Conservation (phyloP, 164 flowering plant species). For the Annona cherimola region DNA sequence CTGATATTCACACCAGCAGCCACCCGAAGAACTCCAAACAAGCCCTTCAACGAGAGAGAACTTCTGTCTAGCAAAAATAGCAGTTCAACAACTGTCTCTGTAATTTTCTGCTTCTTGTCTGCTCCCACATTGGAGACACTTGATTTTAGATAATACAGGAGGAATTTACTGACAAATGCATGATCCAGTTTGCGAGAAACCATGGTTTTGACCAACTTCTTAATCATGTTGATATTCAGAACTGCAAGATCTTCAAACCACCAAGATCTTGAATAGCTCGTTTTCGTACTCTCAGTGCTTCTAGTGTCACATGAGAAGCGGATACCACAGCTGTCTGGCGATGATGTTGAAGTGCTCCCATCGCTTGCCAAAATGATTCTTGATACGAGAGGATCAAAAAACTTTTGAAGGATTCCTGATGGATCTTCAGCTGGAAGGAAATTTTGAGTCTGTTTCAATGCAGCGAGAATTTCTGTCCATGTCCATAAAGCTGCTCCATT, state of each 20-base stretch:
- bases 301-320: conserved; percentile 48
- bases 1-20: conserved; percentile 33
- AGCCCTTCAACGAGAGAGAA: conserved; percentile 47
- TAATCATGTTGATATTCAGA: conserved; percentile 32
- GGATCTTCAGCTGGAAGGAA: conserved; percentile 18
- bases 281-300: conserved; percentile 38
- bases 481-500: conserved; percentile 43
- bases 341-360: conserved; percentile 32
- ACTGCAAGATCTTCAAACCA: conserved; percentile 70
- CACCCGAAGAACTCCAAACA: conserved; percentile 49
- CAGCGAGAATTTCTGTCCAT: conserved; percentile 50
- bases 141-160: conserved; percentile 54
- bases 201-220: conserved; percentile 32
- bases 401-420: conserved; percentile 27
- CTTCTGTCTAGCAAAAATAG: conserved; percentile 47
- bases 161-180: conserved; percentile 41
- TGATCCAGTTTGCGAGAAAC: conserved; percentile 43
- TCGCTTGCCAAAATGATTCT: conserved; percentile 26
- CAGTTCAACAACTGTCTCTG: conserved; percentile 34
- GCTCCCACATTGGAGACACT: conserved; percentile 23
- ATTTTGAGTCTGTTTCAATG: conserved; percentile 46
- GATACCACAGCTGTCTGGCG: conserved; percentile 36
- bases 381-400: conserved; percentile 31
- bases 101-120: conserved; percentile 36
- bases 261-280: conserved; percentile 33